Conservation (phyloP, 169 alveolate species). For the Blepharisma undulans region DNA sequence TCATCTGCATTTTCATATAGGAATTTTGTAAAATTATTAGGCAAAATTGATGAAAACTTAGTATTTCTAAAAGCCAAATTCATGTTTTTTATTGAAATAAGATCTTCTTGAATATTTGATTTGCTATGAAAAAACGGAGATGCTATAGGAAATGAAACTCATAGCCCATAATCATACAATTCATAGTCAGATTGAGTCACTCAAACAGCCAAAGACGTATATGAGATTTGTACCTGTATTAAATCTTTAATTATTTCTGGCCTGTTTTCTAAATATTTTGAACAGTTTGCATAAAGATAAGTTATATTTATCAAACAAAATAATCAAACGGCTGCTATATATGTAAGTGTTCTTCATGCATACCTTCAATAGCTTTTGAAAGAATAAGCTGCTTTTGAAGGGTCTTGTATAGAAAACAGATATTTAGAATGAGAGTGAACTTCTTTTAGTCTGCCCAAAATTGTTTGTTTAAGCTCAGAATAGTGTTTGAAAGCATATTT, state of each 20-base stretch:
- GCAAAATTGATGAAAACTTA: too few relatives aligned
- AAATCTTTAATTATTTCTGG: neutral
- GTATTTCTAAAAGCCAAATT: neutral
- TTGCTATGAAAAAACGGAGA: neutral
- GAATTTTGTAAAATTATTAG: neutral
- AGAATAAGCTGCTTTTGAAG: neutral
- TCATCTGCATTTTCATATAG: neutral
- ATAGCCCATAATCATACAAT: neutral
- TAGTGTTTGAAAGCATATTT: neutral
- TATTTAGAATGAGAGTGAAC: neutral
- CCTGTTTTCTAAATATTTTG: neutral
- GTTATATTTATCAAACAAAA: neutral
- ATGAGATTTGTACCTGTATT: neutral
- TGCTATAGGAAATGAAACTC: neutral
- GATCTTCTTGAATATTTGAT: neutral
- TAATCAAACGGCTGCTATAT: neutral
- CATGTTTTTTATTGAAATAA: neutral
- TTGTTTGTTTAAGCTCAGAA: neutral
- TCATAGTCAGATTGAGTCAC: neutral
- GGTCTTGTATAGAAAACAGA: neutral
- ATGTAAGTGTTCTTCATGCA: neutral
- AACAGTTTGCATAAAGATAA: neutral
- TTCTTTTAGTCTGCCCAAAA: neutral
- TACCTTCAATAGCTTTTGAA: neutral
- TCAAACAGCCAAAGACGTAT: neutral